These are phyloP conservation scores for Fusarium oxysporum DNA, from an alignment of 2,329 filamentous ascomycete species.

Conservation along the genomic window DNA sequence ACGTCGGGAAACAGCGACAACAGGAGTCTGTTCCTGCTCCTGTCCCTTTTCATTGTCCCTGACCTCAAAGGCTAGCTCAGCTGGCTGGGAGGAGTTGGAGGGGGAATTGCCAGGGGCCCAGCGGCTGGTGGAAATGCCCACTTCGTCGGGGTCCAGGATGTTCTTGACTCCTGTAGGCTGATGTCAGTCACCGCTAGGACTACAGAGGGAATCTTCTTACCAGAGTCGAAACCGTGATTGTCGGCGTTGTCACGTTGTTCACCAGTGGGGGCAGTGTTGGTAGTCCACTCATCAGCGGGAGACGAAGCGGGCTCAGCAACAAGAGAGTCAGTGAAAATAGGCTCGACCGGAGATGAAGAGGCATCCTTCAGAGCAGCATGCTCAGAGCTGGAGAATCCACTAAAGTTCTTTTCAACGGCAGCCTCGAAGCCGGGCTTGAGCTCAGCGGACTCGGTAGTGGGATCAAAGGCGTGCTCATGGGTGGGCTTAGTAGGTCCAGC, in stretches of 20 bases:
- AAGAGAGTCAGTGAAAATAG: not conserved
- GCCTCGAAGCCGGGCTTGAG: not conserved
- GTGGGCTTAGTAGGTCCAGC: not conserved
- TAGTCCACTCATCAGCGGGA: not conserved
- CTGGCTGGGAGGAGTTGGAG: not conserved
- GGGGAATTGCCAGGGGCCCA: slow-evolving; percentile 13
- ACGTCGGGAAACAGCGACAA: not conserved
- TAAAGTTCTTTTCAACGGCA: not conserved
- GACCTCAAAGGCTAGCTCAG: not conserved
- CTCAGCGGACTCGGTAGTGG: not conserved
- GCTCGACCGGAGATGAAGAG: too few relatives aligned
- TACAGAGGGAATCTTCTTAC: not conserved
- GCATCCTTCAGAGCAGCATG: not conserved
- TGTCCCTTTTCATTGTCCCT: not conserved
- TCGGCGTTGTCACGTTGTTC: not conserved
- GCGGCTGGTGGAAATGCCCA: slow-evolving; percentile 23
- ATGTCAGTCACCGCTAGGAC: not conserved
- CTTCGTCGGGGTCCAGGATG: not conserved
- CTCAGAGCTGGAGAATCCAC: not conserved
- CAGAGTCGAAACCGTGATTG: not conserved
- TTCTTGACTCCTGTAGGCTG: not conserved
- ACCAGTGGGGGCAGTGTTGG: too few relatives aligned
- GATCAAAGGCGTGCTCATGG: too few relatives aligned
- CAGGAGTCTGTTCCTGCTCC: not conserved
- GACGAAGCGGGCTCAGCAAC: not conserved